Evolutionary conservation across 352 stramenopile genomes (phyloP), one percentile per base, ranked within the genome.

Genomic region (Globisporangium radiosum): DNA sequence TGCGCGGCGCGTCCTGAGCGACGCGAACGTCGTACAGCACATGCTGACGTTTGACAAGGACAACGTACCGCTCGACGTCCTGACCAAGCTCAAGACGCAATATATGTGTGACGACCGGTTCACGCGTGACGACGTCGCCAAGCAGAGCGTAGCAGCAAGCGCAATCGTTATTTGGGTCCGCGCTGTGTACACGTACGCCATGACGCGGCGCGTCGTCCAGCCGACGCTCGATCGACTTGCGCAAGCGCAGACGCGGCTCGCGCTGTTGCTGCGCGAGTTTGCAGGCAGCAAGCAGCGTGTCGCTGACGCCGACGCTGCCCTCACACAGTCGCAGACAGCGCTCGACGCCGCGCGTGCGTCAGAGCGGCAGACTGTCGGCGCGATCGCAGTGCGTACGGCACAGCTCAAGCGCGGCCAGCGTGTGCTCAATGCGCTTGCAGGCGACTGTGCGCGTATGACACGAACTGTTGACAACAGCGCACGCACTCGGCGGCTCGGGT

Each of bases 11-110:
- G 62, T 92, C 7, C 60, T 92, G 4, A 70, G 76, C 8, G 83
- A 90, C 48, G 55, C 81, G 0, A 90, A 90, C 47, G 75, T 90
- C 7, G 80, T 92, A 5, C 72, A 88, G 37, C 78, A 73, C 1
- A 62, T 92, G 65, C 69, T 92, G 7, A 74, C 71, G 10, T 90
- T 78, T 51, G 81, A 91, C 63, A 92, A 92, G 49, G 83, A 92
- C 66, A 75, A 66, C 25, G 72, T 92, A 2, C 52, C 78, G 5
- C 14, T 66, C 25, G 61, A 67, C 3, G 71, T 75, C 0, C 36
- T 90, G 4, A 6, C 52, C 0, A 81, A 75, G 19, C 52, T 92
- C 0, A 66, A 85, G 51, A 59, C 42, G 3, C 71, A 73, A 10
- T 92, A 76, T 59, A 72, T 90, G 2, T 51, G 56, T 5, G 76